Evolutionary conservation across 1,284 basidiomycete species (phyloP).

Genomic region (Naganishia cerealis): DNA sequence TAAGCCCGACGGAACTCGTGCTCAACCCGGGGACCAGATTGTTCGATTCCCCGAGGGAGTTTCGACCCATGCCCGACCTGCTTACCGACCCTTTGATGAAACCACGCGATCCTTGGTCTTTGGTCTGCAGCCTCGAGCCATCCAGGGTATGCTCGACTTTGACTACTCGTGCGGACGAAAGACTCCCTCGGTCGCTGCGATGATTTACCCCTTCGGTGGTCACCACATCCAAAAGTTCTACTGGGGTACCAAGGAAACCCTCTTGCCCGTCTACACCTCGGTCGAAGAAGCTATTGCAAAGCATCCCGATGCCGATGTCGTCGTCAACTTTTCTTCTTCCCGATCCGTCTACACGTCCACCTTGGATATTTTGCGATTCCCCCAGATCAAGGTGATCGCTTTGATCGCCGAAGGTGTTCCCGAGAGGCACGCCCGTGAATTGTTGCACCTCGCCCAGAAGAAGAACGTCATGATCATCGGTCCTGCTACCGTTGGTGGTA

Average conservation of each 20-base stretch:
- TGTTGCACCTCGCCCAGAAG: slow-evolving; percentile 81
- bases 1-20: slow-evolving; percentile 75
- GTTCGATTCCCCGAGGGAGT: slow-evolving; percentile 66
- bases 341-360: slow-evolving; percentile 94
- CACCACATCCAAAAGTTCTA: slow-evolving; percentile 99
- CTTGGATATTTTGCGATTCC: slow-evolving; percentile 77
- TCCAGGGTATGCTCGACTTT: slow-evolving; percentile 99
- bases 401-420: slow-evolving; percentile 98
- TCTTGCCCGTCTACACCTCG: slow-evolving; percentile 94
- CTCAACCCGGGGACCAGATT: slow-evolving; percentile 83
- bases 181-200: slow-evolving; percentile 93
- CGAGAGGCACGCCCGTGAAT: slow-evolving; percentile 93
- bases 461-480: slow-evolving; percentile 94
- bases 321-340: slow-evolving; percentile 96
- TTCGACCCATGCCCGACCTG: slow-evolving; percentile 61
- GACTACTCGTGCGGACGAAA: slow-evolving; percentile 95
- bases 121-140: slow-evolving; percentile 96
- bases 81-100: slow-evolving; percentile 86
- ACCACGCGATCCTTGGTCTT: slow-evolving; percentile 93
- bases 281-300: slow-evolving; percentile 89
- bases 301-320: slow-evolving; percentile 94
- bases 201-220: slow-evolving; percentile 99
- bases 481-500: slow-evolving; percentile 97
- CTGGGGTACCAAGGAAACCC: slow-evolving; percentile 99
- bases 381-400: slow-evolving; percentile 79